Evolutionary conservation across 371 early-diverging fungal species (phyloP), one percentile per base, ranked within the genome.

Genomic region (Mucor circinelloides): DNA sequence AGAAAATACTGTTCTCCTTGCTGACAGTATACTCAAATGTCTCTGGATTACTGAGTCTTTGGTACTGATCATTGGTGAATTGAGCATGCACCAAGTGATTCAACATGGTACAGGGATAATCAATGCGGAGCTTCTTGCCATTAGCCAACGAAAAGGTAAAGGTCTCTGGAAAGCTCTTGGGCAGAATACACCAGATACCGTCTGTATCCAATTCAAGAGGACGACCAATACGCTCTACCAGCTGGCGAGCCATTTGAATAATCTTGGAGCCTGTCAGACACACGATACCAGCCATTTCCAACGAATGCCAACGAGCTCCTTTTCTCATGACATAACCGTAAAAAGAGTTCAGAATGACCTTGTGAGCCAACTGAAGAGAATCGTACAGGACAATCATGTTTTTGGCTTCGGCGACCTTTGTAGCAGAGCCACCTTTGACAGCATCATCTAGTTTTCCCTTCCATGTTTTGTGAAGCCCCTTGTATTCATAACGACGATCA

Each of bases 301-400:
- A 91, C 1, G 99, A 98, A 78, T 96, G 97, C 99, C 99, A 99
- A 60, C 99, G 93, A 0, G 99, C 95, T 40, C 99, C 99, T 80
- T 97, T 99, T 69, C 99, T 89, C 99, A 99, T 99, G 32, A 99
- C 99, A 85, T 99, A 99, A 28, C 99, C 99, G 76, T 99, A 99
- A 83, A 99, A 99, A 0, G 99, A 99, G 80, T 99, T 99, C 32
- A 94, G 84, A 83, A 96, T 97, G 87, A 95, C 95, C 87, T 99
- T 99, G 89, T 99, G 99, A 10, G 99, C 99, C 52, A 99, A 79
- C 73, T 99, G 99, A 62, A 99, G 86, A 6, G 99, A 99, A 74
- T 99, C 99, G 70, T 95, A 99, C 32, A 99, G 81, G 17, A 97
- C 92, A 63, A 96, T 92, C 89, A 98, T 90, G 78, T 98, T 98